A percentile compares a stretch with the other conserved stretches of the same genome.
Evolutionary conservation across 2,329 filamentous ascomycete genomes (phyloP).

Genomic region (Cryphonectria carpinicola): DNA sequence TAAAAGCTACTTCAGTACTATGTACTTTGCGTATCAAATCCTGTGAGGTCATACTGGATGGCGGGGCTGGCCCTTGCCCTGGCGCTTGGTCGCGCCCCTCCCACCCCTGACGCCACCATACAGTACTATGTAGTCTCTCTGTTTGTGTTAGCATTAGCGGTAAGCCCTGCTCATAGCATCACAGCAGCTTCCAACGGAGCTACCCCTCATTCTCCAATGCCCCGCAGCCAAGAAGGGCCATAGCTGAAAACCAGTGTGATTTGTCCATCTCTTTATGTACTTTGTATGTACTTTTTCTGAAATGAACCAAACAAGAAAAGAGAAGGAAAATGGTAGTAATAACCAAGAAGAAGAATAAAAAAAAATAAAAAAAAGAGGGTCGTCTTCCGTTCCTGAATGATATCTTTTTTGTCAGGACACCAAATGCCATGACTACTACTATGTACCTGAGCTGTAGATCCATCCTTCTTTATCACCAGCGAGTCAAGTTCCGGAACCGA

Average conservation of each 20-base stretch:
- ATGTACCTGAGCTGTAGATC: not conserved
- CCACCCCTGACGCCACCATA: not conserved
- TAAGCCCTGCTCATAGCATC: not conserved
- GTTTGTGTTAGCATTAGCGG: not conserved
- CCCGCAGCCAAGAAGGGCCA: not conserved
- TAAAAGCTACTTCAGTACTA: not conserved
- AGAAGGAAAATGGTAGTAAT: not conserved
- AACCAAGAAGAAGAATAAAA: not conserved
- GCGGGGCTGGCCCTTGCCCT: not conserved
- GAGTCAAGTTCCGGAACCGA: not conserved
- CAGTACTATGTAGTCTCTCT: not conserved
- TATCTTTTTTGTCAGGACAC: not conserved
- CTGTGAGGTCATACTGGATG: conserved; percentile 12
- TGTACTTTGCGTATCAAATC: not conserved
- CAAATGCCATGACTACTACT: not conserved
- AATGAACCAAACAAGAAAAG: not conserved
- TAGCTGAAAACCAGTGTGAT: not conserved
- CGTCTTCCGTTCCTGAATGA: not conserved
- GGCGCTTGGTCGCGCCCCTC: not conserved
- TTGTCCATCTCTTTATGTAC: not conserved
- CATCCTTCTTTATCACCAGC: not conserved
- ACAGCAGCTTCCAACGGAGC: not conserved
- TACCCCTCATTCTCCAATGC: conserved; percentile 18
- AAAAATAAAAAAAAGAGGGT: not conserved
- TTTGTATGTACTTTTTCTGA: not conserved